phyloP scores from a whole-genome alignment of 2,329 filamentous ascomycete species.

The Fusarium equiseti region DNA sequence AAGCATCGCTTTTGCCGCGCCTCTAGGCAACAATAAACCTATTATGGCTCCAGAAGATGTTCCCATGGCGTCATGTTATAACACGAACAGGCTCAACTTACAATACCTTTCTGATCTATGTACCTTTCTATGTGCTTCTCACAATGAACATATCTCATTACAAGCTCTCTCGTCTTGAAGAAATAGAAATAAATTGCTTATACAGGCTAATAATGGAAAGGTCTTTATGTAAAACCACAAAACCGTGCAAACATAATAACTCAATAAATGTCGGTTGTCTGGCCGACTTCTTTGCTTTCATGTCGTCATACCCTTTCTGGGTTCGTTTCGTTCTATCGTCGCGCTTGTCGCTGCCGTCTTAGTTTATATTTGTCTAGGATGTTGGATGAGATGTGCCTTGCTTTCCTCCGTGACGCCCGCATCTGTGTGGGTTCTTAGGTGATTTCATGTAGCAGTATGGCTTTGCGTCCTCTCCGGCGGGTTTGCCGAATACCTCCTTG shows the following conservation, averaged over 20 bases:
- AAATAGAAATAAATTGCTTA: not conserved
- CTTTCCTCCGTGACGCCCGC: conserved; percentile 65
- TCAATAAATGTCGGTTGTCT: not conserved
- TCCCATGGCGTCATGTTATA: conserved; percentile 26
- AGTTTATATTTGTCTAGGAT: conserved; percentile 10
- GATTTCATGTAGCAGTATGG: conserved; percentile 70
- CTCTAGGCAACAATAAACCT: not conserved
- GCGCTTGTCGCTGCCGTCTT: conserved; percentile 8
- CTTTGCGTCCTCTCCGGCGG: conserved; percentile 60
- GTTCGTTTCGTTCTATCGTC: conserved; percentile 19
- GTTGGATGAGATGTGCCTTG: conserved; percentile 29
- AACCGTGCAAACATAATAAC: conserved; percentile 5
- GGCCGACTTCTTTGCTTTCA: conserved; percentile 11
- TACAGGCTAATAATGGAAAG: not conserved
- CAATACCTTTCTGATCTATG: not conserved
- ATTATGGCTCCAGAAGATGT: not conserved
- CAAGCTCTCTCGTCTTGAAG: not conserved
- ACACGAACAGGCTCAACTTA: not conserved
- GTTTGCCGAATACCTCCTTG: conserved; percentile 66
- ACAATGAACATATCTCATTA: not conserved
- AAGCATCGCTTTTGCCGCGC: not conserved
- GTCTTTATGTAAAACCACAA: not conserved
- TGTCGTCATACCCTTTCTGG: conserved; percentile 32
- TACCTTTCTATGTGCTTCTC: not conserved
- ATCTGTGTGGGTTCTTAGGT: conserved; percentile 68